A percentile compares a stretch with the other conserved stretches of the same genome.
Evolutionary conservation across 148 eudicot genomes (phyloP).

Genomic region (Chenopodium quinoa): DNA sequence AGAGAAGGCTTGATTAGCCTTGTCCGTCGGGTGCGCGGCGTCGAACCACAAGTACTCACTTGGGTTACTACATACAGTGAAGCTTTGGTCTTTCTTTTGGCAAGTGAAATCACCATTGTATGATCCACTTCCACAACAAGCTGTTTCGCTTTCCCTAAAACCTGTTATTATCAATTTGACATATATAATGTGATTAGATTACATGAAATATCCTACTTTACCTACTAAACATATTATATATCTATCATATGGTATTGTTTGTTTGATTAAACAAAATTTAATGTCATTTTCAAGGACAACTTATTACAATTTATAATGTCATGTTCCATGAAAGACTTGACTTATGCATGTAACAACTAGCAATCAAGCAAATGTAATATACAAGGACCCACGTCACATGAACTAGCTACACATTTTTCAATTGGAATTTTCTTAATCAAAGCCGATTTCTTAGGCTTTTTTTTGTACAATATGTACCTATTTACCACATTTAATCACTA

Average conservation of each 20-base stretch:
- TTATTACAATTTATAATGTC: not conserved
- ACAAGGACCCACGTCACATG: constrained; percentile 21
- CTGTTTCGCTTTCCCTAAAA: constrained; percentile 37
- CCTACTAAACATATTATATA: constrained; percentile 1
- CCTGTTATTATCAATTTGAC: constrained; percentile 25
- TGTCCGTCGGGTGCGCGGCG: constrained; percentile 43
- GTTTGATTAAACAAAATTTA: not conserved
- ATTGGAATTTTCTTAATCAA: constrained; percentile 6
- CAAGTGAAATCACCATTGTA: constrained; percentile 38
- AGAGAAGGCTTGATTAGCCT: constrained; percentile 45
- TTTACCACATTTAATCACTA: not conserved
- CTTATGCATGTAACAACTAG: not conserved
- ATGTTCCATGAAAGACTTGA: not conserved
- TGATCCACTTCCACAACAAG: constrained; percentile 46
- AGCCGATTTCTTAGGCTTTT: constrained; percentile 3
- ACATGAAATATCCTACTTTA: not conserved
- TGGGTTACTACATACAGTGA: constrained; percentile 40
- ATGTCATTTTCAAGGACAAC: constrained; percentile 2
- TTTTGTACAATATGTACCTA: not conserved
- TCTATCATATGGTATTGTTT: not conserved
- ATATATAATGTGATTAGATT: not conserved
- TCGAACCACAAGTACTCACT: constrained; percentile 51
- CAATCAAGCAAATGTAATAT: not conserved
- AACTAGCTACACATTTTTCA: not conserved
- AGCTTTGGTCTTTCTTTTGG: constrained; percentile 23